phyloP scores from a whole-genome alignment of 371 early-diverging fungal species.

The Mucor sp. region DNA sequence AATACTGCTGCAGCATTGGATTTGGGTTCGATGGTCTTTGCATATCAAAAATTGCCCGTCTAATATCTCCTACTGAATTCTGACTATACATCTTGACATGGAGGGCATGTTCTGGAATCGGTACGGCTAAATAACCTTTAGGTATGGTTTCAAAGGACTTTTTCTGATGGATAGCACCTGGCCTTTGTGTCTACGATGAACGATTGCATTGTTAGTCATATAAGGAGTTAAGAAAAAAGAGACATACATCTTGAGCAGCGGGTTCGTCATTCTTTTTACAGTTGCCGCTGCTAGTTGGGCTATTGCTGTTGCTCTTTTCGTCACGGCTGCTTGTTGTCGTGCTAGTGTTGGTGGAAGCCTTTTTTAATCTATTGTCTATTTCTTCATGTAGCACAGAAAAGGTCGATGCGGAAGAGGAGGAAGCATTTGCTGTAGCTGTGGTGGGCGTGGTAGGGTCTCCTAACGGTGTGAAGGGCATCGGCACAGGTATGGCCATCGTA shows the following conservation, averaged over 20 bases:
- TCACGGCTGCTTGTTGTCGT: background rate
- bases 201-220: background rate
- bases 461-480: background rate
- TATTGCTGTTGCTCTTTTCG: background rate
- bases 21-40: conserved; percentile 10
- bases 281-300: background rate
- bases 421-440: background rate
- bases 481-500: conserved; percentile 13
- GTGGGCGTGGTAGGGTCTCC: background rate
- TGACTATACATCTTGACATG: conserved; percentile 43
- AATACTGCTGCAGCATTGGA: conserved; percentile 1
- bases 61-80: conserved; percentile 25
- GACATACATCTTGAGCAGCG: background rate
- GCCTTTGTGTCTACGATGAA: background rate
- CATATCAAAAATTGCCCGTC: conserved; percentile 26
- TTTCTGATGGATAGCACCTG: conserved; percentile 2
- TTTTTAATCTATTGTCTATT: conserved; percentile 7
- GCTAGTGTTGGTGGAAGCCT: background rate
- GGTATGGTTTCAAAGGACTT: conserved; percentile 29
- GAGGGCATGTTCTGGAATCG: conserved; percentile 35
- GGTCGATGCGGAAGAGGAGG: background rate
- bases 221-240: background rate
- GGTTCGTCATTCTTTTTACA: background rate
- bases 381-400: conserved; percentile 14
- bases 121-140: conserved; percentile 37